Evolutionary conservation across 2,329 filamentous ascomycete genomes (phyloP).

Genomic region (Neopestalotiopsis sp.): DNA sequence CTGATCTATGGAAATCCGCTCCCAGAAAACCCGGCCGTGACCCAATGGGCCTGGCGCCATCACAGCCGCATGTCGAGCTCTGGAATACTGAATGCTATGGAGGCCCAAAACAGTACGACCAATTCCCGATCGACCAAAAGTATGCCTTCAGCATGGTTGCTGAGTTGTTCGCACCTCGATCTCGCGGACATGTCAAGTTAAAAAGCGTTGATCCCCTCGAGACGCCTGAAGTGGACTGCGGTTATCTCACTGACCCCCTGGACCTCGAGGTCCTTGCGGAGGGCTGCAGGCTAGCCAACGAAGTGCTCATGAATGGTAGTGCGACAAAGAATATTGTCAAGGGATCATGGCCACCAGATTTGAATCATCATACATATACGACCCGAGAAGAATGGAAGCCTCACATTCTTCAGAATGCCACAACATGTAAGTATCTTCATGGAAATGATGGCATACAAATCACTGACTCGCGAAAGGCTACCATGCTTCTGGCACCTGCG

Average conservation of each 20-base stretch:
- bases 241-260: conserved; percentile 61
- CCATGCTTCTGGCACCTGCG: conserved; percentile 62
- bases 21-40: conserved; percentile 57
- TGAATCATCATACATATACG: conserved; percentile 57
- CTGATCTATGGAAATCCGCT: conserved; percentile 59
- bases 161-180: conserved; percentile 63
- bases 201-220: conserved; percentile 52
- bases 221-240: conserved; percentile 63
- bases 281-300: conserved; percentile 63
- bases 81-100: conserved; percentile 69
- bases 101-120: conserved; percentile 61
- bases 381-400: conserved; percentile 63
- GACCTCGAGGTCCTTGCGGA: conserved; percentile 65
- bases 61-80: conserved; percentile 67
- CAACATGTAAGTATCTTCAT: conserved; percentile 56
- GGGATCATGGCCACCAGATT: conserved; percentile 61
- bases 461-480: conserved; percentile 45
- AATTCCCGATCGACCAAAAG: conserved; percentile 58
- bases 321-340: conserved; percentile 65
- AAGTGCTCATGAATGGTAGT: conserved; percentile 62
- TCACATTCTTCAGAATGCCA: conserved; percentile 63
- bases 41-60: conserved; percentile 63
- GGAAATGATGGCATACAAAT: neutral
- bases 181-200: conserved; percentile 60
- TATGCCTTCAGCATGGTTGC: conserved; percentile 64